Percentiles rank a stretch among this genome's conserved stretches.
Evolutionary conservation across 2,329 filamentous ascomycete genomes (phyloP).

Genomic region (Penicillium sp.): DNA sequence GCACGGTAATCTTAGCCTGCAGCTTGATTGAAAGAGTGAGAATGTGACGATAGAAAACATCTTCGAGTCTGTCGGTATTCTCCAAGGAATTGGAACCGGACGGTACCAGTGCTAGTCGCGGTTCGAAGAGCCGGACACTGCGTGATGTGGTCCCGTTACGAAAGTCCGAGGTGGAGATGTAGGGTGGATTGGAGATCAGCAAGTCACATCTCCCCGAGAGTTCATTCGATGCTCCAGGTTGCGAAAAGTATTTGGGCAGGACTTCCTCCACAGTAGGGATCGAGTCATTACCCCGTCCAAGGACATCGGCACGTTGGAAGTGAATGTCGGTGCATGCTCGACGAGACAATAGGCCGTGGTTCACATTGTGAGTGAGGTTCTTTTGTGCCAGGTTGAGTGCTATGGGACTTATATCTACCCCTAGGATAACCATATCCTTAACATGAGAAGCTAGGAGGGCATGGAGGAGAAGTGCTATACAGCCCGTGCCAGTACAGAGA

Average conservation of each 20-base stretch:
- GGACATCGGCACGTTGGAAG: slow-evolving; percentile 49
- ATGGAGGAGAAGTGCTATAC: slow-evolving; percentile 74
- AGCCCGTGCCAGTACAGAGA: slow-evolving; percentile 85
- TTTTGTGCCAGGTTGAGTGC: slow-evolving; percentile 62
- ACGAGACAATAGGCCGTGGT: slow-evolving; percentile 22
- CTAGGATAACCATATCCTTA: slow-evolving; percentile 52
- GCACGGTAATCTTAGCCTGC: slow-evolving; percentile 27
- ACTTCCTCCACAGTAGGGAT: slow-evolving; percentile 14
- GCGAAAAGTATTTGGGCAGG: slow-evolving; percentile 4
- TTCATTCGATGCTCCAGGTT: background rate
- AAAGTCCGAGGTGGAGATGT: slow-evolving; percentile 67
- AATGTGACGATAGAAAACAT: slow-evolving; percentile 37
- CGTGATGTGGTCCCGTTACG: slow-evolving; percentile 56
- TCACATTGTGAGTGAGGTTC: slow-evolving; percentile 58
- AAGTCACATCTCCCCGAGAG: slow-evolving; percentile 51
- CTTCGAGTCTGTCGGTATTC: slow-evolving; percentile 20
- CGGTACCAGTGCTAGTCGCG: slow-evolving; percentile 70
- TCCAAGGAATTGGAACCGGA: slow-evolving; percentile 29
- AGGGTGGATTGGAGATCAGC: slow-evolving; percentile 84
- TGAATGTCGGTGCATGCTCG: slow-evolving; percentile 34
- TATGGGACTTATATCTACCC: slow-evolving; percentile 65
- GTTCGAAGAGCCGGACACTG: slow-evolving; percentile 79
- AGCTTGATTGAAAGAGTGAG: slow-evolving; percentile 24
- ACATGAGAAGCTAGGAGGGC: slow-evolving; percentile 51
- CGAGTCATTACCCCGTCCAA: slow-evolving; percentile 13